Evolutionary conservation across 1,139 yeast species (phyloP).

Genomic region (Pichia terricola): DNA sequence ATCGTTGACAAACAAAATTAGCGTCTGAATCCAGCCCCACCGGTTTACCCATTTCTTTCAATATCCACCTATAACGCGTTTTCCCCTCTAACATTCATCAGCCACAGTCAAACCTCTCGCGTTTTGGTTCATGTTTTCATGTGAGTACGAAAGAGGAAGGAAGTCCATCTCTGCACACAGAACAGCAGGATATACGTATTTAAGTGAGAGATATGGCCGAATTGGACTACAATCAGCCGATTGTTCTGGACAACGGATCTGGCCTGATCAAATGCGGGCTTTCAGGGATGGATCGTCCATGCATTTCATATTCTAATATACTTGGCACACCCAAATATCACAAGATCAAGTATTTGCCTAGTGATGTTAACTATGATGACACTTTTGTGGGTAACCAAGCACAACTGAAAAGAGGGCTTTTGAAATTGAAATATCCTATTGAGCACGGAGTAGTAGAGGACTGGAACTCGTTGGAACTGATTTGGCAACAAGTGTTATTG

Average conservation of each 20-base stretch:
- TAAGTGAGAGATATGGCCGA: too few species aligned
- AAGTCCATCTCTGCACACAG: too few species aligned
- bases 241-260: slow-evolving; percentile 91
- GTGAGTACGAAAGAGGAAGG: too few species aligned
- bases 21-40: too few species aligned
- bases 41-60: too few species aligned
- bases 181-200: too few species aligned
- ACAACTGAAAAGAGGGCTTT: slow-evolving; percentile 64
- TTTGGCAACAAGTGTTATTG: slow-evolving; percentile 27
- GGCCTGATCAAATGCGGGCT: slow-evolving; percentile 84
- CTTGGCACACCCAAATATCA: slow-evolving; percentile 80
- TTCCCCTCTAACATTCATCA: too few species aligned
- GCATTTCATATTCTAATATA: slow-evolving; percentile 37
- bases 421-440: slow-evolving; percentile 62
- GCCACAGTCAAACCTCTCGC: too few species aligned
- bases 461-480: slow-evolving; percentile 71
- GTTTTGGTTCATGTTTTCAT: too few species aligned
- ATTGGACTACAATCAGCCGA: slow-evolving; percentile 44
- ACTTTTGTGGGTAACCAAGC: slow-evolving; percentile 69
- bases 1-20: too few species aligned
- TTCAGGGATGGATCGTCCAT: slow-evolving; percentile 85
- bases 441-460: slow-evolving; percentile 73
- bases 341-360: slow-evolving; percentile 64
- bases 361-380: slow-evolving; percentile 51
- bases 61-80: too few species aligned